A percentile compares a stretch with the other conserved stretches of the same genome.
Conservation (phyloP, 768 basidiomycete species). For the Auriscalpium microsporum region DNA sequence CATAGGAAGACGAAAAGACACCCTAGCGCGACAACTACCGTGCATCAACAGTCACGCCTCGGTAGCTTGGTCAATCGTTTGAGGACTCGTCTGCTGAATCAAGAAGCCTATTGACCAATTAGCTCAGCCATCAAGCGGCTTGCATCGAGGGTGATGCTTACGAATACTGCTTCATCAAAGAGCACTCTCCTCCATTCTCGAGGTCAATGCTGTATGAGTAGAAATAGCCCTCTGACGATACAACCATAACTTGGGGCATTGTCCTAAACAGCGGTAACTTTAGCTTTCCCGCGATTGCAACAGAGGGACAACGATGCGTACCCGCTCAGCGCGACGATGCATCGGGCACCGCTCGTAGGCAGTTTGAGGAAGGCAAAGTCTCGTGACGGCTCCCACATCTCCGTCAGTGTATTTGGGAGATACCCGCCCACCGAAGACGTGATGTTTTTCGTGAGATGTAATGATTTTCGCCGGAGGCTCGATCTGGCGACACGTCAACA, state of each 20-base stretch:
- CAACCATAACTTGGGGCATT: constrained; percentile 94
- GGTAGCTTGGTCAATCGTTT: constrained; percentile 1
- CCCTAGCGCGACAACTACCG: no score
- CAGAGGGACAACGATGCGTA: constrained; percentile 21
- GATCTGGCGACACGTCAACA: constrained; percentile 22
- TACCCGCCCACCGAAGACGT: constrained; percentile 79
- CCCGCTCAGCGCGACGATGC: constrained; percentile 86
- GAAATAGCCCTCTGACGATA: constrained; percentile 92
- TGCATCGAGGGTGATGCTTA: constrained; percentile 18
- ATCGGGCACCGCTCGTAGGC: constrained; percentile 69
- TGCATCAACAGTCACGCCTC: no score
- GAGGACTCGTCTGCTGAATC: constrained; percentile 19
- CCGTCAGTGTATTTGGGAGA: constrained; percentile 81
- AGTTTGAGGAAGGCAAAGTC: constrained; percentile 90
- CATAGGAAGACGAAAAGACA: no score
- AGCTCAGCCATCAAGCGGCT: neutral
- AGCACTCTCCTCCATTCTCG: constrained; percentile 93
- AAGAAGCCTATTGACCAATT: constrained; percentile 14
- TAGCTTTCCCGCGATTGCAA: no score
- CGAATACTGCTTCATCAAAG: constrained; percentile 91
- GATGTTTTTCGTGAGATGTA: constrained; percentile 67
- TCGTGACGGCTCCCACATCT: constrained; percentile 94
- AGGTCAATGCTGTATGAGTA: constrained; percentile 95
- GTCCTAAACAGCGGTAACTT: constrained; percentile 45
- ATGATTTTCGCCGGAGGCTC: constrained; percentile 55